Percentiles rank a stretch among this genome's conserved stretches.
These are phyloP conservation scores for Vaccinium vitisidaea DNA, from an alignment of 148 eudicot species.

Conservation along the genomic window DNA sequence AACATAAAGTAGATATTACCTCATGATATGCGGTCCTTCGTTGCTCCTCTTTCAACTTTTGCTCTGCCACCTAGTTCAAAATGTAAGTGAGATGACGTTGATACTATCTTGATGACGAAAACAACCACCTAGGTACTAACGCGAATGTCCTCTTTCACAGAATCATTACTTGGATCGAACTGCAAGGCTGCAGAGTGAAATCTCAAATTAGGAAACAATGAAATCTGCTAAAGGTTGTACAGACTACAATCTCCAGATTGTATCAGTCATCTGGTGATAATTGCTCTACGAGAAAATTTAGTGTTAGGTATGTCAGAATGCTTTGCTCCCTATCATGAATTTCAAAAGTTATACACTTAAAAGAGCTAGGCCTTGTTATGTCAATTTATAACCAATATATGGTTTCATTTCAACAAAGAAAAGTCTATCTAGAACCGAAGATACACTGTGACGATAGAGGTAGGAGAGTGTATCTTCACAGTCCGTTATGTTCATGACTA, in stretches of 20 bases:
- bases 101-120: neutral
- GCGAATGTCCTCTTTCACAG: slow-evolving; percentile 76
- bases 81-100: neutral
- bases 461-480: neutral
- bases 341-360: neutral
- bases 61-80: slow-evolving; percentile 67
- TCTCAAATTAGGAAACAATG: slow-evolving; percentile 14
- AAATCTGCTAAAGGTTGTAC: neutral
- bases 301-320: neutral
- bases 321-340: neutral
- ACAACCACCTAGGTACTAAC: slow-evolving; percentile 33
- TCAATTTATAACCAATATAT: neutral
- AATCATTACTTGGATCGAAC: slow-evolving; percentile 83
- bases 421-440: neutral
- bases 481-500: neutral
- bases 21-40: slow-evolving; percentile 42
- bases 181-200: slow-evolving; percentile 48
- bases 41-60: slow-evolving; percentile 62
- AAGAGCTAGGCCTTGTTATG: neutral
- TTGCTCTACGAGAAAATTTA: neutral
- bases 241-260: neutral
- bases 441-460: neutral
- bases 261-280: neutral
- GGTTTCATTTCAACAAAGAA: neutral
- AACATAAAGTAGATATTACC: slow-evolving; percentile 34